Base-by-base conservation (phyloP, 352 stramenopile species). In the Phytophthora hybrid region DNA sequence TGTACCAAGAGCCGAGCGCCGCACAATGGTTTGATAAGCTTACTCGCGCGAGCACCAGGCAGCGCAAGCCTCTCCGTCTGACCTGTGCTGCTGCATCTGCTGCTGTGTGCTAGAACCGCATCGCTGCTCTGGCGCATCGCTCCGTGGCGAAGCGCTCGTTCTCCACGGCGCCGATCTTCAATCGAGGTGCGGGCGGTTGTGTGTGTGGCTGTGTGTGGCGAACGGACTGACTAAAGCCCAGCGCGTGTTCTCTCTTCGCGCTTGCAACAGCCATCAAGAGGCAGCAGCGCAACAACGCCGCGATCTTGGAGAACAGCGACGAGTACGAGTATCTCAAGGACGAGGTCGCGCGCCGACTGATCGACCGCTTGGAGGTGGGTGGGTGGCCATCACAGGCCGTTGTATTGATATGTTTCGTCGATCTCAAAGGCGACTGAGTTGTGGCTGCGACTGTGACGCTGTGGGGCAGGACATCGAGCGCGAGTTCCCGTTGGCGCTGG, bases 301-400 rank as follows among this genome's bases (percentile, higher is more conserved):
- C 87, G 11, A 41, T 80, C 21, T 73, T 92, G 21, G 59, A 76
- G 11, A 89, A 91, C 60, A 78, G 80, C 39, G 76, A 84, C 49
- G 87, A 97, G 70, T 95, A 92, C 72, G 90, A 97, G 63, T 97
- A 97, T 65, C 71, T 97, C 32, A 93, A 94, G 71, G 87, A 95
- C 61, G 88, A 97, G 67, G 90, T 97, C 41, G 87, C 90, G 5
- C 85, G 87, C n/a, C 86, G 88, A 3, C 77, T 97, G 19, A 84
- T 95, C 13, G 90, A 95, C 69, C 90, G 90, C 0, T 75, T 97
- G 9, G 84, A 94, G 81, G 87, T 93, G 53, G 81, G 87, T 93
- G 53, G 16, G 18, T 52, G 37, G 9, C 9, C 4, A 14, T 14
- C 37, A 16, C 37, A 18, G 37, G 16, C 14, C 18, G 16, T 21